phyloP scores from a whole-genome alignment of 345 rosid genomes.

The Brassica nigra region DNA sequence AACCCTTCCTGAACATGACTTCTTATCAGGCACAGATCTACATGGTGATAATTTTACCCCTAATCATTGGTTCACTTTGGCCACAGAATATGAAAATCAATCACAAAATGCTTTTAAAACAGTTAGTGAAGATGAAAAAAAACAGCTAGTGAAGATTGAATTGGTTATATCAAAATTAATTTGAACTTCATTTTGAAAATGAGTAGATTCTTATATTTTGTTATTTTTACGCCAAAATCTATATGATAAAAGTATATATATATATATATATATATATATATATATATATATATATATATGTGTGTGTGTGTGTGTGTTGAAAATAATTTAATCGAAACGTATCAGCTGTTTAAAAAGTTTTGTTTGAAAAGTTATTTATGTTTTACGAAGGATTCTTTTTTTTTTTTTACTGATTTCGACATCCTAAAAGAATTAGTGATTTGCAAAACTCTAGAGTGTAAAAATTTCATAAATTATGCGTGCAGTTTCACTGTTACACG shows the following conservation, averaged over 20 bases:
- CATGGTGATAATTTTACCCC: background rate
- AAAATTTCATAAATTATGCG: background rate
- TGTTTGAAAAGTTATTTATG: background rate
- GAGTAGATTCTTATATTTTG: background rate
- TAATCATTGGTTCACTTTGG: background rate
- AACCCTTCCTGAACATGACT: background rate
- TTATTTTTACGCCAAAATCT: background rate
- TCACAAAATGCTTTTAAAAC: no score
- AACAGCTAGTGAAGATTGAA: no score
- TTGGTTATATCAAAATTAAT: no score
- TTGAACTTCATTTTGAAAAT: no score
- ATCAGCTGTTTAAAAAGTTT: no score
- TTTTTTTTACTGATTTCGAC: background rate
- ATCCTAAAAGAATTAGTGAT: background rate
- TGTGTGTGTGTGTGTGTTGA: no score
- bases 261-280: no score
- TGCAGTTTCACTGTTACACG: background rate
- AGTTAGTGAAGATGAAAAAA: no score
- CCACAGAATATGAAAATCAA: background rate
- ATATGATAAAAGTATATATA: background rate
- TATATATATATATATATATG: no score
- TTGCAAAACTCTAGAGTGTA: constrained; percentile 1
- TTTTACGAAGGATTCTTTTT: background rate
- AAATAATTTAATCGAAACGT: background rate
- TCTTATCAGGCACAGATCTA: background rate